These are phyloP conservation scores for Vigna reflexopilosa DNA, from an alignment of 306 rosid species.

Conservation along the genomic window DNA sequence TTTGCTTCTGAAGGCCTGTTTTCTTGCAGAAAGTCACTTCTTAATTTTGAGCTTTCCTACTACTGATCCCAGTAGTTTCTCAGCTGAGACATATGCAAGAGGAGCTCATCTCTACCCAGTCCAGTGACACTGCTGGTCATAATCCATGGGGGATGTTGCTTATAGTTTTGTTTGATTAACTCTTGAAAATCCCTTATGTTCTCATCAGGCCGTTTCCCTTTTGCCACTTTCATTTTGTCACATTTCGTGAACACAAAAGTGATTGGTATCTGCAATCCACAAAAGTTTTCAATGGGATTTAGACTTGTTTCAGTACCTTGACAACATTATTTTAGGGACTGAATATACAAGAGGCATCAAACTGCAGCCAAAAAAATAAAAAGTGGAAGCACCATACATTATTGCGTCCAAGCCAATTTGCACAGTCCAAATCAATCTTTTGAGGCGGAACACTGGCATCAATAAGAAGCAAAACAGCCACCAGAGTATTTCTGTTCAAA, in stretches of 20 bases:
- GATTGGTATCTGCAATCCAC: constrained; percentile 72
- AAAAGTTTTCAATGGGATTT: neutral
- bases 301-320: constrained; percentile 22
- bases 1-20: constrained; percentile 4
- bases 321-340: constrained; percentile 1
- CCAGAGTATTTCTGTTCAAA: constrained; percentile 73
- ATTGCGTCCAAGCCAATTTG: constrained; percentile 94
- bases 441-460: constrained; percentile 98
- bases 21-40: constrained; percentile 12
- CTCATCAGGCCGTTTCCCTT: constrained; percentile 84
- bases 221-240: constrained; percentile 74
- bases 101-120: constrained; percentile 88
- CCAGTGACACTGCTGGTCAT: constrained; percentile 94
- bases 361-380: constrained; percentile 67
- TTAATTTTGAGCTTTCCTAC: constrained; percentile 9
- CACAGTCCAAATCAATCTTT: constrained; percentile 88
- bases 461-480: constrained; percentile 79
- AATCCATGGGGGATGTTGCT: constrained; percentile 87
- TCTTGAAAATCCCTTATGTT: constrained; percentile 81
- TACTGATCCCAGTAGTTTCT: constrained; percentile 93
- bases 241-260: constrained; percentile 94
- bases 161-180: constrained; percentile 71
- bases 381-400: constrained; percentile 54
- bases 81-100: constrained; percentile 84
- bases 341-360: constrained; percentile 36